These are phyloP conservation scores for Kwoniella sp. DNA, from an alignment of 768 basidiomycete species.

Conservation along the genomic window DNA sequence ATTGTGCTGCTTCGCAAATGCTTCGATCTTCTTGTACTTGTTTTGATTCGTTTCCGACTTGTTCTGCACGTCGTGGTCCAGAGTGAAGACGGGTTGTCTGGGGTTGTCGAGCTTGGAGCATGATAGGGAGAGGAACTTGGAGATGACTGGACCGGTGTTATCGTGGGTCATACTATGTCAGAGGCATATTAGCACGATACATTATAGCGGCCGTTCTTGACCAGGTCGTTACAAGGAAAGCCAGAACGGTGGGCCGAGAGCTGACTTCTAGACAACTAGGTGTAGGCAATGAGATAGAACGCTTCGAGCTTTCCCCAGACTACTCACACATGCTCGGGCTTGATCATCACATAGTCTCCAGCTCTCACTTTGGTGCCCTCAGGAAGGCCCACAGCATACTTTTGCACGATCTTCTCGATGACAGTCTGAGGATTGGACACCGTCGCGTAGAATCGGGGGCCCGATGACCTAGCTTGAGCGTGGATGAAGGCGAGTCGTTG, in stretches of 20 bases:
- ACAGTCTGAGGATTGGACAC: constrained; percentile 67
- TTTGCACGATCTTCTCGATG: constrained; percentile 97
- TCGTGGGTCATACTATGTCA: constrained; percentile 62
- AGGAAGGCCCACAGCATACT: constrained; percentile 88
- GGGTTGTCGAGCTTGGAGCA: constrained; percentile 80
- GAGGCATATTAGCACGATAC: too few relatives aligned
- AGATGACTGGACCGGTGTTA: constrained; percentile 96
- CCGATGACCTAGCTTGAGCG: not conserved
- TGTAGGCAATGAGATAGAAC: too few relatives aligned
- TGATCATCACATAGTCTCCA: constrained; percentile 99
- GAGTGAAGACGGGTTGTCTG: constrained; percentile 86
- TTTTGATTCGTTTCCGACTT: constrained; percentile 82
- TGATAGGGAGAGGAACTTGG: constrained; percentile 95
- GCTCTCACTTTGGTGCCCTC: constrained; percentile 78
- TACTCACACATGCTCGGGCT: constrained; percentile 80
- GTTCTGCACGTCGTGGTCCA: constrained; percentile 99
- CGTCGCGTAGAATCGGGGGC: constrained; percentile 38
- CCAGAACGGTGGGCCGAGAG: not conserved
- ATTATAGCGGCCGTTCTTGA: too few relatives aligned
- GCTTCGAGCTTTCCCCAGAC: too few relatives aligned
- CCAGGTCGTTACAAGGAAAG: too few relatives aligned
- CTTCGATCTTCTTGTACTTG: constrained; percentile 90
- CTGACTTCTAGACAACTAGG: not conserved
- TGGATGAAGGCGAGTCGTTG: constrained; percentile 17
- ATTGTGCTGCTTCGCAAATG: constrained; percentile 78